Evolutionary conservation across 2,329 filamentous ascomycete genomes (phyloP), one percentile per base, ranked within the genome.

Genomic region (Cytospora schulzeri): DNA sequence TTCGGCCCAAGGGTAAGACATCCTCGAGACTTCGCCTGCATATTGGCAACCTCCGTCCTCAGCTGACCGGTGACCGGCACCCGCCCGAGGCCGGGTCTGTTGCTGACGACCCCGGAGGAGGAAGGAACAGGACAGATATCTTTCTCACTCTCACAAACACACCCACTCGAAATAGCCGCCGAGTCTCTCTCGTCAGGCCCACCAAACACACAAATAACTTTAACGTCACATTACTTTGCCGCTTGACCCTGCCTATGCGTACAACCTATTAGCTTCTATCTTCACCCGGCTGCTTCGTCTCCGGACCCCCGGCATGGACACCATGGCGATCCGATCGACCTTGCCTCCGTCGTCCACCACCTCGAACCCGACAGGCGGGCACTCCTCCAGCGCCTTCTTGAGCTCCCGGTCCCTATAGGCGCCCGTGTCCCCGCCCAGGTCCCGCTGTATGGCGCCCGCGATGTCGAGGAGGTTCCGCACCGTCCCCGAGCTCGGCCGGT

Each of bases 381-480:
- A 54, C 1, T 51, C 56, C 8, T 56, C 53, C 15, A 62, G 52
- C 41, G 48, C 60, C 11, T 51, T 62, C 38, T 50, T 26, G n/a
- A 62, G 29, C 6, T 41, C 41, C 0, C 38, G 8, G 8, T 62
- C 24, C 17, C 4, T 15, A 9, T 62, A 62, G 17, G 60, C 53
- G 11, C 60, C 60, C 52, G 52, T 62, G 38, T 62, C 60, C 9
- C 22, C 29, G 60, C 60, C 60, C 29, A 62, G 24, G 60, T 62
- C 60, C 11, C 48, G 22, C 12, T 24, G 52, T 26, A 62, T 56
- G 2, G 60, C 60, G 38, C 60, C 60, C 7, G 31, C 60, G 11
- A 56, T 7, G 28, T 62, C 60, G 41, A 62, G 60, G 41, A 62
- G 56, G 52, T 62, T 62, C 29, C 60, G 22, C 6, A 62, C 60